Evolutionary conservation across 495 filamentous ascomycete species (phyloP), one percentile per base, ranked within the genome.

Genomic region (Daldinia caldariorum): DNA sequence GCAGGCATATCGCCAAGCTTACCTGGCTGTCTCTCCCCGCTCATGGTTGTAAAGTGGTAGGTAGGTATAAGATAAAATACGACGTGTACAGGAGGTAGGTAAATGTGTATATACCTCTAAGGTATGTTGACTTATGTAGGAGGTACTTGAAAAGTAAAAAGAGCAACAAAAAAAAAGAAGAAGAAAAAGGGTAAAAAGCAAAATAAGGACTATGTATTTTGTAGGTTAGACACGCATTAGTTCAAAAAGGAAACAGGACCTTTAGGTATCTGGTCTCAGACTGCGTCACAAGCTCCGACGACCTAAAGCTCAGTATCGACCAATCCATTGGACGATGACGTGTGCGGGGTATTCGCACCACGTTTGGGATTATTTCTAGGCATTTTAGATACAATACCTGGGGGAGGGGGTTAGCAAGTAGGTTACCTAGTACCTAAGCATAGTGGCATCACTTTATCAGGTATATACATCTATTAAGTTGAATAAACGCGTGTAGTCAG

Each of bases 1-100:
- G 83, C 1, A 92, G 84, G 35, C 85, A 83, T 79, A 47, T 82
- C 73, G 16, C 85, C 90, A n/a, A 93, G 79, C 63, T 61, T 61
- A 72, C 70, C 70, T 72, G 64, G 70, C 41, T 72, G 56, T 68
- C 65, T 68, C 49, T 72, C 69, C 63, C 37, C 61, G 60, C 69
- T 67, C 63, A 67, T 59, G 43, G 26, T 58, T 5, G 37, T 12
- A 4, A 39, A 12, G 37, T 39, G 3, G 37, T 39, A n/a, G n/a
- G n/a, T 39, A 39, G 37, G 10, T 13, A 39, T 4, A 13, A 13
- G 12, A 12, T 35, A 35, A 35, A 35, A 35, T 35, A 3, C 26
- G 26, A 26, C 26, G 26, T 26, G 26, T 26, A 26, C 3, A n/a
- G n/a, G n/a, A n/a, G n/a, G 26, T 3, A 1, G 26, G 26, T 26